These are phyloP conservation scores for Ceratocystis lukuohia DNA, from an alignment of 2,329 filamentous ascomycete genomes.

Conservation along the genomic window DNA sequence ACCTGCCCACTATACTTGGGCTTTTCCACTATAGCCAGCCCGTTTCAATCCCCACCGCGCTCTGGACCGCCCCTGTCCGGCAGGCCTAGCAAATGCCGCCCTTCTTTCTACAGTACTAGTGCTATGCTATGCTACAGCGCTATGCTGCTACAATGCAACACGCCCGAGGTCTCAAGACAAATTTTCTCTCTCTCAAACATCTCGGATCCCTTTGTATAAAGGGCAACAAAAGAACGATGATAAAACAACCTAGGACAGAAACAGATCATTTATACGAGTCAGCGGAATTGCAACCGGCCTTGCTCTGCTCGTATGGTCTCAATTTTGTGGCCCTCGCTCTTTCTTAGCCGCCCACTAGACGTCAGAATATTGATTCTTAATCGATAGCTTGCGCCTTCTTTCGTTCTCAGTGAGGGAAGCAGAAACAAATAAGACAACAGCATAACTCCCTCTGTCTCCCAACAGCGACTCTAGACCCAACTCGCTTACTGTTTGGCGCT, in stretches of 20 bases:
- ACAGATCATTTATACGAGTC: background rate
- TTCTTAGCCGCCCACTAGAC: background rate
- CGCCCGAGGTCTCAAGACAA: background rate
- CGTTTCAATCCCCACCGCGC: background rate
- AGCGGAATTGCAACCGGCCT: background rate
- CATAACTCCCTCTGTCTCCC: background rate
- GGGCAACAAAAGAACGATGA: background rate
- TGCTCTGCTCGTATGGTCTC: background rate
- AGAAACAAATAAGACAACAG: background rate
- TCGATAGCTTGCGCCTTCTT: constrained; percentile 1
- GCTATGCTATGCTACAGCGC: too few relatives aligned
- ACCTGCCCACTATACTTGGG: background rate
- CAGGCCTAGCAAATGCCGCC: background rate
- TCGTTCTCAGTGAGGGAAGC: background rate
- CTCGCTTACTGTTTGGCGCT: background rate
- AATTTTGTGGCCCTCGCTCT: too few relatives aligned
- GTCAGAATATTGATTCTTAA: background rate
- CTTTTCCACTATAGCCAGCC: background rate
- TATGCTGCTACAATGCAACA: background rate
- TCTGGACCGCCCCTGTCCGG: background rate
- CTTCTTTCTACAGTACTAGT: background rate
- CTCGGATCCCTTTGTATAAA: background rate
- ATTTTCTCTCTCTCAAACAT: background rate
- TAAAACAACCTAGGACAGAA: background rate
- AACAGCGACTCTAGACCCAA: background rate